These are phyloP conservation scores for Tuber calosporum DNA, from an alignment of 495 filamentous ascomycete genomes.

Conservation along the genomic window DNA sequence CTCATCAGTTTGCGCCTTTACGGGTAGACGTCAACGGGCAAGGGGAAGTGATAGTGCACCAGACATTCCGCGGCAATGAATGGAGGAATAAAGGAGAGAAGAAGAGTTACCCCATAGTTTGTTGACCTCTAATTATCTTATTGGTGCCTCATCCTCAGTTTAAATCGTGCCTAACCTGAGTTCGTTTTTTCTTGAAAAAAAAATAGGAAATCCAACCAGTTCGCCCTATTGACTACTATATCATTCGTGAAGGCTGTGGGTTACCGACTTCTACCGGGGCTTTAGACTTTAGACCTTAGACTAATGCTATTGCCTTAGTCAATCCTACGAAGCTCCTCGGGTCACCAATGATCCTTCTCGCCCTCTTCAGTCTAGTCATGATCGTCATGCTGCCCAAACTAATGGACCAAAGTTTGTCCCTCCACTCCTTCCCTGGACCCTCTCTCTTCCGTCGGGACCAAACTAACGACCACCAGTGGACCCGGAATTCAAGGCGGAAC, in stretches of 20 bases:
- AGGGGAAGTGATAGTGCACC: conserved; percentile 56
- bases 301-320: conserved; percentile 22
- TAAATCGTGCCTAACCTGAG: conserved; percentile 1
- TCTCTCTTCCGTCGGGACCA: neutral
- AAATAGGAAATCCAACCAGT: conserved; percentile 41
- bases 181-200: neutral
- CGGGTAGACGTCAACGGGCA: conserved; percentile 61
- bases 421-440: neutral
- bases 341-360: conserved; percentile 92
- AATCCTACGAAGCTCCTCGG: conserved; percentile 64
- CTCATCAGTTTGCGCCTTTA: conserved; percentile 66
- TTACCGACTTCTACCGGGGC: neutral
- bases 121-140: conserved; percentile 41
- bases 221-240: conserved; percentile 28
- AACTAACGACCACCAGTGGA: conserved; percentile 61
- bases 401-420: conserved; percentile 81
- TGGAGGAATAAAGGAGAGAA: conserved; percentile 73
- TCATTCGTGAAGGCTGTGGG: conserved; percentile 40
- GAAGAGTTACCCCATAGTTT: conserved; percentile 61
- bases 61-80: conserved; percentile 80
- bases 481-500: conserved; percentile 83
- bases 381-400: conserved; percentile 89
- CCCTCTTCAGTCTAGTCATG: conserved; percentile 66
- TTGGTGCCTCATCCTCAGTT: neutral
- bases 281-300: conserved; percentile 1